Evolutionary conservation across 2,329 filamentous ascomycete genomes (phyloP).

Genomic region (Cordyceps farinosa): DNA sequence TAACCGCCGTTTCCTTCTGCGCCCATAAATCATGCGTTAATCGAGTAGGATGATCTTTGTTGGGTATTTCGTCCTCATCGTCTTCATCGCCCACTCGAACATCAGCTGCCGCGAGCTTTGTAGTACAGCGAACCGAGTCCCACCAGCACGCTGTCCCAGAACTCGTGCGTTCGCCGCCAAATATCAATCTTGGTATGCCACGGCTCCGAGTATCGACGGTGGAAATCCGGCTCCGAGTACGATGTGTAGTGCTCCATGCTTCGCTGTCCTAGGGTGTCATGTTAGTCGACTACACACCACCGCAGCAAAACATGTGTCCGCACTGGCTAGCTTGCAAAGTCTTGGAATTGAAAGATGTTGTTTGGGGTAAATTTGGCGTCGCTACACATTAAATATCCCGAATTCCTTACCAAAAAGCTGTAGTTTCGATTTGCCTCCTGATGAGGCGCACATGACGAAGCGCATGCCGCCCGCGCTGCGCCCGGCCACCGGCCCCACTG

Average conservation of each 20-base stretch:
- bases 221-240: neutral
- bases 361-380: neutral
- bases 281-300: neutral
- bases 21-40: neutral
- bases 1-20: neutral
- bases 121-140: constrained; percentile 37
- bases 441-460: constrained; percentile 13
- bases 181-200: constrained; percentile 22
- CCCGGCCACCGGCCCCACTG: constrained; percentile 1
- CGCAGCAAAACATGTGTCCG: neutral
- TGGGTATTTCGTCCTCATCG: neutral
- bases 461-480: neutral
- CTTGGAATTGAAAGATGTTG: neutral
- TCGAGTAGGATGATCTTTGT: neutral
- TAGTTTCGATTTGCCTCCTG: neutral
- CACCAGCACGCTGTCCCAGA: constrained; percentile 40
- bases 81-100: neutral
- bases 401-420: neutral
- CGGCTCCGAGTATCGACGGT: neutral
- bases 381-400: neutral
- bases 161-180: constrained; percentile 33
- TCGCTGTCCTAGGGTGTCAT: neutral
- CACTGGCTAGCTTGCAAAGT: neutral
- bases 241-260: constrained; percentile 9
- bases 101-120: constrained; percentile 24